Conservation (phyloP, 2,329 filamentous ascomycete species). For the Aspergillus pseudonomiae region DNA sequence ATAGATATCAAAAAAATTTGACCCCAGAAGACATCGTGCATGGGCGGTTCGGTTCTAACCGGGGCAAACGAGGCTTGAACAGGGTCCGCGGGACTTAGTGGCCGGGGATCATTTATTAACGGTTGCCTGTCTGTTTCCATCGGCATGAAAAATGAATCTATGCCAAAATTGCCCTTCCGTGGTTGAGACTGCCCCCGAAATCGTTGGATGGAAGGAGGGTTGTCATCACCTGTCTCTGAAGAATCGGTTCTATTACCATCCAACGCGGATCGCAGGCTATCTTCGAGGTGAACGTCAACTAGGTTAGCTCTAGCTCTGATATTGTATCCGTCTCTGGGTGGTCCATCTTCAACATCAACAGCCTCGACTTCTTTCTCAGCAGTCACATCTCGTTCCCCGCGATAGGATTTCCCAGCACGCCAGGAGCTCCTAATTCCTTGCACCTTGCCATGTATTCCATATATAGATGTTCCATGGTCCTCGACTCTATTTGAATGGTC, state of each 20-base stretch:
- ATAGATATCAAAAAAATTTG: slow-evolving; percentile 85
- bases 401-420: slow-evolving; percentile 51
- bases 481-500: slow-evolving; percentile 58
- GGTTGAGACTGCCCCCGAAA: slow-evolving; percentile 52
- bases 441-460: slow-evolving; percentile 44
- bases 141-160: slow-evolving; percentile 49
- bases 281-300: slow-evolving; percentile 84
- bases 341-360: slow-evolving; percentile 38
- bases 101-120: slow-evolving; percentile 48
- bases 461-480: slow-evolving; percentile 41
- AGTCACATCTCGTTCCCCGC: slow-evolving; percentile 42
- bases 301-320: slow-evolving; percentile 67
- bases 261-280: slow-evolving; percentile 54
- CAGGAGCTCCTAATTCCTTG: slow-evolving; percentile 61
- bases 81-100: slow-evolving; percentile 54
- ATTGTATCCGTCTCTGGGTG: slow-evolving; percentile 39
- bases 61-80: slow-evolving; percentile 61
- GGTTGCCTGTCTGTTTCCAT: slow-evolving; percentile 57
- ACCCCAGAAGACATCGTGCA: slow-evolving; percentile 89
- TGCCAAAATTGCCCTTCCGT: slow-evolving; percentile 39
- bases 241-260: slow-evolving; percentile 47
- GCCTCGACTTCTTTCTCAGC: slow-evolving; percentile 39
- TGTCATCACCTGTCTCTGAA: slow-evolving; percentile 48
- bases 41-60: slow-evolving; percentile 69
- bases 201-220: slow-evolving; percentile 57